Evolutionary conservation across 2,329 filamentous ascomycete species (phyloP).

Genomic region (Calonectria honghensis): DNA sequence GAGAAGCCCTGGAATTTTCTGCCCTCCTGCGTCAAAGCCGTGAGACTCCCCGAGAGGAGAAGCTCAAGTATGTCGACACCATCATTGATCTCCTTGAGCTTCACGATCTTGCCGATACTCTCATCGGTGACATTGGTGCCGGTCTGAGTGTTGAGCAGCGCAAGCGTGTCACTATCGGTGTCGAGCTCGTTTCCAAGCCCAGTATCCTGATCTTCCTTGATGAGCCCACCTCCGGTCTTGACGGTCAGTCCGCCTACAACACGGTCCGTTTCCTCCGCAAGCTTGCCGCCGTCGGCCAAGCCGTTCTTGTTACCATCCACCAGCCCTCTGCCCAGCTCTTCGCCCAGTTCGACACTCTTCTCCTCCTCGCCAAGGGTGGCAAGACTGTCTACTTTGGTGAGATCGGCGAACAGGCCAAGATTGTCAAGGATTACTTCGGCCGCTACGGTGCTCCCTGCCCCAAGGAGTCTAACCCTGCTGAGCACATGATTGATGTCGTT

Average conservation of each 20-base stretch:
- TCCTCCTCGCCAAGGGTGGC: conserved; percentile 79
- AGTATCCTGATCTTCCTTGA: conserved; percentile 77
- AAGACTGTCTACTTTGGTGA: conserved; percentile 81
- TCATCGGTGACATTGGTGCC: conserved; percentile 70
- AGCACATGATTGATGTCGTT: conserved; percentile 82
- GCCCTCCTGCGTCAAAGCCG: conserved; percentile 83
- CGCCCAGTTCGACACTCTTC: conserved; percentile 78
- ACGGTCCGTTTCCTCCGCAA: conserved; percentile 80
- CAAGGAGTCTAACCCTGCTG: conserved; percentile 80
- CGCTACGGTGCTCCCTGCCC: conserved; percentile 78
- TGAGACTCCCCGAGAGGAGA: conserved; percentile 78
- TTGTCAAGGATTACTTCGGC: conserved; percentile 79
- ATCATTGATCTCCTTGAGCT: conserved; percentile 80
- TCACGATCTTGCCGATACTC: conserved; percentile 67
- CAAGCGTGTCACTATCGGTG: conserved; percentile 75
- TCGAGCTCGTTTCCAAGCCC: conserved; percentile 77
- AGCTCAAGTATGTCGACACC: conserved; percentile 84
- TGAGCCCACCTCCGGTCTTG: conserved; percentile 79
- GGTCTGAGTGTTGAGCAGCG: conserved; percentile 72
- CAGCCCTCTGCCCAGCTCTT: conserved; percentile 82
- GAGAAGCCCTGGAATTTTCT: conserved; percentile 85
- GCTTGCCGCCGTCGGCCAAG: conserved; percentile 79
- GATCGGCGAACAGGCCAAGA: conserved; percentile 73
- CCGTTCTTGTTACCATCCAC: conserved; percentile 82
- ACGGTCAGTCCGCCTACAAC: conserved; percentile 80